Percentiles rank a stretch among this genome's conserved stretches.
These are phyloP conservation scores for Claviceps sorghi DNA, from an alignment of 2,329 filamentous ascomycete species.

Conservation along the genomic window DNA sequence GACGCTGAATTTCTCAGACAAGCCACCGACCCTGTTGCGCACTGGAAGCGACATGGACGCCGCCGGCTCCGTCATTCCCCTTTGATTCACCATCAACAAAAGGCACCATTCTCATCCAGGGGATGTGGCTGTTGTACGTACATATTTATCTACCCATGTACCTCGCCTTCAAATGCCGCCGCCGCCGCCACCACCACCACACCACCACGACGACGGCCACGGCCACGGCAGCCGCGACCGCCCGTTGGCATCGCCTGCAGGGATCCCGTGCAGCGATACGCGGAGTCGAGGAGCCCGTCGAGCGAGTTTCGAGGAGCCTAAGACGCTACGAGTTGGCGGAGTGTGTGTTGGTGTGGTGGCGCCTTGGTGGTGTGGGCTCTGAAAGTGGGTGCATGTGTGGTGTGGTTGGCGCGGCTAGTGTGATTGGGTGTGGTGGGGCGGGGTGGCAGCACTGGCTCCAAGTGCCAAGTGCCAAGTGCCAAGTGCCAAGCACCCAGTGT, in stretches of 20 bases:
- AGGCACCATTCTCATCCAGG: background rate
- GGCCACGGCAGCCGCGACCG: constrained; percentile 5
- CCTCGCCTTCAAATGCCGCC: background rate
- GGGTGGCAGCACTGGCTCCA: background rate
- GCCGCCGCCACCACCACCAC: background rate
- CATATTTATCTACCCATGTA: background rate
- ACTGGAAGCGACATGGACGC: background rate
- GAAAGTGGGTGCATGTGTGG: background rate
- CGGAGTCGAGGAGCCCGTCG: constrained; percentile 2
- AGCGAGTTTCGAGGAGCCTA: background rate
- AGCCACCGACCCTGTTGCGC: background rate
- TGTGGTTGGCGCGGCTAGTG: no score
- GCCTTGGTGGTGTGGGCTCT: constrained; percentile 4
- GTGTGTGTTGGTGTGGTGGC: background rate
- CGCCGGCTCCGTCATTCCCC: background rate
- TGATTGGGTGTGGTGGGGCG: background rate
- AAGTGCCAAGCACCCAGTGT: no score
- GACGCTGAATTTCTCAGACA: background rate
- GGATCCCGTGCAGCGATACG: constrained; percentile 11
- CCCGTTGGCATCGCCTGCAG: constrained; percentile 10
- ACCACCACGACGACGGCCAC: background rate
- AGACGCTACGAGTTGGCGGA: background rate
- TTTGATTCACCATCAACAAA: background rate
- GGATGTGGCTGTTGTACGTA: background rate
- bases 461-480: background rate